These are phyloP conservation scores for Dalbergia oliveri DNA, from an alignment of 306 rosid species.

Conservation along the genomic window DNA sequence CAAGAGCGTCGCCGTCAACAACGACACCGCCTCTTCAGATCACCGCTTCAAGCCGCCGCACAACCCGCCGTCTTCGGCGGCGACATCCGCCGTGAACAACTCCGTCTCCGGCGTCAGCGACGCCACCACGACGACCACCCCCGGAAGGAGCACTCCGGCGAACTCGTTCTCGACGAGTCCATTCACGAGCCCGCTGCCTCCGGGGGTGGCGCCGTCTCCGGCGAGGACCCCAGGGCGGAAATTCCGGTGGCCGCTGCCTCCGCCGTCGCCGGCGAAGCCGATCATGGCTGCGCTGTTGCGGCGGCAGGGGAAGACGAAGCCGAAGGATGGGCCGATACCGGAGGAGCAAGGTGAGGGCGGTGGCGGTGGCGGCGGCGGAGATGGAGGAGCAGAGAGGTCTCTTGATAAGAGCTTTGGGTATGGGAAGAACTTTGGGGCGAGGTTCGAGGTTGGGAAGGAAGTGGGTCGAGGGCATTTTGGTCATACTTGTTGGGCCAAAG, in stretches of 20 bases:
- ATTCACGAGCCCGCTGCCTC: conserved; percentile 76
- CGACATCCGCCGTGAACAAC: conserved; percentile 6
- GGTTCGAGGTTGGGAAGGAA: conserved; percentile 89
- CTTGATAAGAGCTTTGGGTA: conserved; percentile 91
- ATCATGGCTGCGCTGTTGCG: conserved; percentile 79
- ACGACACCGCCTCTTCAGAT: conserved; percentile 48
- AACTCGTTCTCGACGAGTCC: conserved; percentile 73
- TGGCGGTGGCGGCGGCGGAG: background rate
- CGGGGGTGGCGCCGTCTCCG: conserved; percentile 91
- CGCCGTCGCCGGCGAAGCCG: conserved; percentile 98
- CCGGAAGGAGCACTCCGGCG: conserved; percentile 68
- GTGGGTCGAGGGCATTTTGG: conserved; percentile 99
- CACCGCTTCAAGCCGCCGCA: conserved; percentile 40
- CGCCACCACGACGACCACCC: conserved; percentile 44
- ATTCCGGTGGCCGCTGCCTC: conserved; percentile 94
- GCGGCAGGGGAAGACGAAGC: conserved; percentile 69
- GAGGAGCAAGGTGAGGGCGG: conserved; percentile 77
- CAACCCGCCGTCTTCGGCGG: conserved; percentile 18
- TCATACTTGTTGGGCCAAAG: conserved; percentile 92
- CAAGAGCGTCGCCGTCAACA: conserved; percentile 68
- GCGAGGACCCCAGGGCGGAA: conserved; percentile 83
- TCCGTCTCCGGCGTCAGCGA: conserved; percentile 47
- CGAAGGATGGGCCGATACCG: conserved; percentile 82
- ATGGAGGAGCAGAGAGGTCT: conserved; percentile 65
- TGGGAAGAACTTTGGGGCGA: conserved; percentile 80